phyloP scores from a whole-genome alignment of 805 yeast species.

The Kazachstania kunashirensis region DNA sequence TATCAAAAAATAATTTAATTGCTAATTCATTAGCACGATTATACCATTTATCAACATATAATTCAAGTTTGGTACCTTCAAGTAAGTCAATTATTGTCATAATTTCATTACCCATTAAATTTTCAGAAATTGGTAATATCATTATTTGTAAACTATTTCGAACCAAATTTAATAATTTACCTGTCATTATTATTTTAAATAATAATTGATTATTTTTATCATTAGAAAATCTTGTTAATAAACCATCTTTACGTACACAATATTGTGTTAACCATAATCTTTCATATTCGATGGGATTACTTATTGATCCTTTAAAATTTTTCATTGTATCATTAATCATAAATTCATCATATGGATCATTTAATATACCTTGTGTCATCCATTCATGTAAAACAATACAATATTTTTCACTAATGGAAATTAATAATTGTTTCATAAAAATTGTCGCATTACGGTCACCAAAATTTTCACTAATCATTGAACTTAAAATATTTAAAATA shows the following conservation, averaged over 20 bases:
- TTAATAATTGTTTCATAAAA: slow-evolving; percentile 45
- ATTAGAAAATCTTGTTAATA: slow-evolving; percentile 55
- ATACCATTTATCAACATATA: slow-evolving; percentile 53
- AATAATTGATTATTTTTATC: slow-evolving; percentile 33
- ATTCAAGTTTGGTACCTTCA: slow-evolving; percentile 38
- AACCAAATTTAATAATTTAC: slow-evolving; percentile 67
- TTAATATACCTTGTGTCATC: slow-evolving; percentile 63
- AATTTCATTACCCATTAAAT: not conserved
- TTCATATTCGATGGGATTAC: slow-evolving; percentile 32
- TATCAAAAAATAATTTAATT: slow-evolving; percentile 46
- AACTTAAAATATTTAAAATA: slow-evolving; percentile 52
- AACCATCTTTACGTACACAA: slow-evolving; percentile 62
- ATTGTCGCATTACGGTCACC: slow-evolving; percentile 53
- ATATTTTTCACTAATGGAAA: slow-evolving; percentile 53
- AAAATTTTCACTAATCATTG: slow-evolving; percentile 42
- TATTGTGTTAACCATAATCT: slow-evolving; percentile 69
- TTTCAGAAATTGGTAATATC: slow-evolving; percentile 6
- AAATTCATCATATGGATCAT: slow-evolving; percentile 79
- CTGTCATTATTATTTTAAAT: slow-evolving; percentile 64
- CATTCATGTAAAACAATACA: slow-evolving; percentile 64
- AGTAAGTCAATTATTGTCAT: slow-evolving; percentile 12
- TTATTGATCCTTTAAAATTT: slow-evolving; percentile 6
- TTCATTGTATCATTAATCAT: slow-evolving; percentile 41
- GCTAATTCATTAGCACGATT: slow-evolving; percentile 55
- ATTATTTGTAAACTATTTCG: slow-evolving; percentile 26